phyloP scores from a whole-genome alignment of 805 yeast genomes.

The Dipodascus geniculatus region DNA sequence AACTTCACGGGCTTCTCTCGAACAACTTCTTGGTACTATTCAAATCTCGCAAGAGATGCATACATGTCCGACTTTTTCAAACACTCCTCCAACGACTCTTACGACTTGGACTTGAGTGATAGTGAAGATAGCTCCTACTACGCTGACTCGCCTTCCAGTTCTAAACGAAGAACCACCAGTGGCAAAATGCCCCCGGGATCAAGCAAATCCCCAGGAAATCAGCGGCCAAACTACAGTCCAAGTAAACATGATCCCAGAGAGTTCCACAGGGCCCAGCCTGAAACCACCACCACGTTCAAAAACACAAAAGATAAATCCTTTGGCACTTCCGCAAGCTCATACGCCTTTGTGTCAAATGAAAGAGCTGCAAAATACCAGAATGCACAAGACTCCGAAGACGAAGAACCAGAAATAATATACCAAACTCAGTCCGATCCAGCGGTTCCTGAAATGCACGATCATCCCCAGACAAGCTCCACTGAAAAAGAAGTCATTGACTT shows the following conservation, averaged over 20 bases:
- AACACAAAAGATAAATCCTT: not conserved
- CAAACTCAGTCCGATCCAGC: not conserved
- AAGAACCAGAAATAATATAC: not conserved
- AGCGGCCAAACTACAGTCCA: not conserved
- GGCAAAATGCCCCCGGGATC: not conserved
- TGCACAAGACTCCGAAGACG: not conserved
- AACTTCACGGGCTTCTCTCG: not conserved
- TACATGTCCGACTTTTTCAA: not conserved
- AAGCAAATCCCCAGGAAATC: not conserved
- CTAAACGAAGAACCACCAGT: not conserved
- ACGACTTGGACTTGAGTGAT: not conserved
- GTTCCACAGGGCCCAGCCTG: not conserved
- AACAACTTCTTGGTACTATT: not conserved
- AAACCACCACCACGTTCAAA: not conserved
- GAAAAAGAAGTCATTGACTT: not conserved
- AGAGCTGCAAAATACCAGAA: not conserved
- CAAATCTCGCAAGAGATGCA: not conserved
- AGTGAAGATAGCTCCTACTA: too few species aligned
- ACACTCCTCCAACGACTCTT: not conserved
- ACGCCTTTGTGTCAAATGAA: not conserved
- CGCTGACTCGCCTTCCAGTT: too few species aligned
- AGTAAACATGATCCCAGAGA: not conserved
- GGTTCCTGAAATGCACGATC: not conserved
- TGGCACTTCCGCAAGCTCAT: not conserved
- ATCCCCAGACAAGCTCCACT: not conserved